These are phyloP conservation scores for Oryza punctata DNA, from an alignment of 176 grass and related monocot genomes.

Conservation along the genomic window DNA sequence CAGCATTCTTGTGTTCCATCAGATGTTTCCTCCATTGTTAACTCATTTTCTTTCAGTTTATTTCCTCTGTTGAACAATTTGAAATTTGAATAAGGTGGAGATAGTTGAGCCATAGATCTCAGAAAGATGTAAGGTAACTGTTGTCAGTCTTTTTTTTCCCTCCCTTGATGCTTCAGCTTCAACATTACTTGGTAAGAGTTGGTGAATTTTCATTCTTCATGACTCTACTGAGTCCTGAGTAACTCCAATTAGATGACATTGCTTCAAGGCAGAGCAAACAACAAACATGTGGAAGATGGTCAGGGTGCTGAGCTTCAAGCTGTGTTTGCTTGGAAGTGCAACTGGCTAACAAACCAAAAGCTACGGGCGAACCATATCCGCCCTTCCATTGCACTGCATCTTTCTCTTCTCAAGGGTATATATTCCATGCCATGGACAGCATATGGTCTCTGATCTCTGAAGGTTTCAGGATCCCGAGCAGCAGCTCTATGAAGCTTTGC, in stretches of 20 bases:
- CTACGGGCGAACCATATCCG: slow-evolving; percentile 48
- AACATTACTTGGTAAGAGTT: slow-evolving; percentile 3
- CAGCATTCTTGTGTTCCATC: not conserved
- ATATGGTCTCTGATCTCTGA: slow-evolving; percentile 17
- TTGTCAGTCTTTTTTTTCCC: not conserved
- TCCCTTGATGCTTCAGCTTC: slow-evolving; percentile 9
- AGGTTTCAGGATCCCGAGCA: slow-evolving; percentile 5
- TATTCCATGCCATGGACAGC: slow-evolving; percentile 27
- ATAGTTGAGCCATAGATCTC: slow-evolving; percentile 44
- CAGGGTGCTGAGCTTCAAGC: slow-evolving; percentile 33
- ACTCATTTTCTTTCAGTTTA: not conserved
- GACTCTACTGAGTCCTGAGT: slow-evolving; percentile 11
- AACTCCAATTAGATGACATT: slow-evolving; percentile 30
- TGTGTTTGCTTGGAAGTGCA: slow-evolving; percentile 52
- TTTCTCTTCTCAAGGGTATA: slow-evolving; percentile 34
- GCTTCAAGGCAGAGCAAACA: slow-evolving; percentile 48
- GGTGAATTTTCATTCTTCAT: not conserved
- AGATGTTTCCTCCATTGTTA: not conserved
- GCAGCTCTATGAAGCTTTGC: slow-evolving; percentile 1
- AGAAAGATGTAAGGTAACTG: slow-evolving; percentile 40
- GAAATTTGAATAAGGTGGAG: slow-evolving; percentile 14
- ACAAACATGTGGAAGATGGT: slow-evolving; percentile 41
- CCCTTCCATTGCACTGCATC: slow-evolving; percentile 34
- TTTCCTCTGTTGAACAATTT: not conserved
- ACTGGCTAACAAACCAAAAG: slow-evolving; percentile 64